Percentiles rank a stretch among this genome's conserved stretches.
These are phyloP conservation scores for Dactylellina parvicollis DNA, from an alignment of 2,329 filamentous ascomycete species.

Conservation along the genomic window DNA sequence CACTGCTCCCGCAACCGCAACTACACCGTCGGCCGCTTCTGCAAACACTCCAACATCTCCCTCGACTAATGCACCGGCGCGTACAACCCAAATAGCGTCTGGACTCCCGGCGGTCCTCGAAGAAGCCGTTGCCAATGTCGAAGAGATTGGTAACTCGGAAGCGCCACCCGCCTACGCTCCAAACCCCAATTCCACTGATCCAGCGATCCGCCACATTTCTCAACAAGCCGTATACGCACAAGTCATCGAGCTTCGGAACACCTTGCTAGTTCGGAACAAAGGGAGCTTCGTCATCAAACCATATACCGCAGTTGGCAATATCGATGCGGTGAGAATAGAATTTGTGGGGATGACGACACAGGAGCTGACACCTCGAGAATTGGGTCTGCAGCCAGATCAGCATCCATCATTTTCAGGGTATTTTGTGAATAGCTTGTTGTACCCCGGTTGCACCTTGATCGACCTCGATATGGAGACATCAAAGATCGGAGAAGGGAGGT, in stretches of 20 bases:
- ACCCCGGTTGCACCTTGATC: constrained; percentile 43
- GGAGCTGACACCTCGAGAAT: constrained; percentile 34
- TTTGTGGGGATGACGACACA: constrained; percentile 50
- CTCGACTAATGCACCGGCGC: constrained; percentile 26
- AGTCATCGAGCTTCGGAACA: constrained; percentile 47
- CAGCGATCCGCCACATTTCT: constrained; percentile 45
- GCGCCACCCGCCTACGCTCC: constrained; percentile 47
- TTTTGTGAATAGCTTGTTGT: constrained; percentile 46
- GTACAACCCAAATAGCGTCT: constrained; percentile 28
- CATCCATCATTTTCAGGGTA: constrained; percentile 49
- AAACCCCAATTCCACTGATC: constrained; percentile 44
- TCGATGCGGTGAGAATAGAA: constrained; percentile 42
- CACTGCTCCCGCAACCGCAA: constrained; percentile 1
- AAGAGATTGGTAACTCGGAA: constrained; percentile 36
- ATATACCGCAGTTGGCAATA: constrained; percentile 45
- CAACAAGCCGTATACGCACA: constrained; percentile 48
- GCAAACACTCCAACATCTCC: constrained; percentile 37
- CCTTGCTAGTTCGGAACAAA: constrained; percentile 36
- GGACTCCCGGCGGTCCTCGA: constrained; percentile 41
- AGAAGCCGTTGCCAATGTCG: constrained; percentile 50
- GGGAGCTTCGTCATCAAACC: constrained; percentile 52
- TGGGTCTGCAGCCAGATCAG: constrained; percentile 46
- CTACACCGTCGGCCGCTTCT: neutral
- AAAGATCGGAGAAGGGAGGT: constrained; percentile 46
- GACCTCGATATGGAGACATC: constrained; percentile 52